Base-by-base conservation (phyloP, 2,329 filamentous ascomycete genomes). In the Penicillium sp. region DNA sequence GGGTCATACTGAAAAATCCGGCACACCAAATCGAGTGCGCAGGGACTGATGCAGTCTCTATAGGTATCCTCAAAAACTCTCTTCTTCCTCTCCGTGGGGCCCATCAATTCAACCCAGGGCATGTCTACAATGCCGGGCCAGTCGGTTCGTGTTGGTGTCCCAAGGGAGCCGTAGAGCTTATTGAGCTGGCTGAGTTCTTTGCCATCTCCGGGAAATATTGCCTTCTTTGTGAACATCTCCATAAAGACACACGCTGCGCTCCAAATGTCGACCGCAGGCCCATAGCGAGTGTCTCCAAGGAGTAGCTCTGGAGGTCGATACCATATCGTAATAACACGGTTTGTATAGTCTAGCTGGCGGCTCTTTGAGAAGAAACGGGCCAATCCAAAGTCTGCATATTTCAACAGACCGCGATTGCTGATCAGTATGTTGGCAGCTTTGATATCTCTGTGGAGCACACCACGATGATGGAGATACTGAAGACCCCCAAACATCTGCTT, bases 281-380 rank as follows among this genome's bases (percentile, higher is more conserved):
- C 91, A 68, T 97, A 97, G 65, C 90, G 85, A 5, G 92, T 96
- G 72, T 96, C 91, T 6, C 92, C 92, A 1, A 96, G 81, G 0
- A 96, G 78, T n/a, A 97, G 81, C 70, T 97, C 92, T 0, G 92
- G 91, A 0, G 91, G 90, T 3, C 92, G 85, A 71, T 97, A 97
- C 95, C 95, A 99, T 63, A 99, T 97, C 2, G 94, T 99, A 69
- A 99, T 96, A 65, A 99, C 95, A 35, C 94, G 89, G 69, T 99
- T 99, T 1, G 94, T 99, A 72, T 99, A 99, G 71, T 99, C 93
- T 47, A 96, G 83, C 71, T 94, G 90, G 59, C 88, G 86, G 50
- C 88, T 87, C 71, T 99, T 99, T 33, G 91, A 90, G 68, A 96
- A 99, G 74, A 99, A 99, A 38, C 95, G 87, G 12, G 94, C 94